phyloP scores from a whole-genome alignment of 139 green algal genomes.

The Chlamydomonas asymmetrica region DNA sequence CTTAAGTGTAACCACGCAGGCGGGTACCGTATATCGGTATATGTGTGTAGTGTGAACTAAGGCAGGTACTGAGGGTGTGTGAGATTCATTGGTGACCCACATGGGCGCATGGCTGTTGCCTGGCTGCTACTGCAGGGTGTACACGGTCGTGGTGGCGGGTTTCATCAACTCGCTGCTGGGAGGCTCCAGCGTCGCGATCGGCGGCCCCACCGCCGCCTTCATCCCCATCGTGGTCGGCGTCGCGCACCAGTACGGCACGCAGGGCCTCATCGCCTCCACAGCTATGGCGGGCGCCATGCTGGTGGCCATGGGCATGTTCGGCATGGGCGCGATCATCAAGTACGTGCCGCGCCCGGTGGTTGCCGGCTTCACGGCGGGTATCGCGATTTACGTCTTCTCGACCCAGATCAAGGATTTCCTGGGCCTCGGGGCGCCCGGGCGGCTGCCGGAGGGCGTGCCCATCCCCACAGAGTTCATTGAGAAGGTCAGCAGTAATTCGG shows the following conservation, averaged over 20 bases:
- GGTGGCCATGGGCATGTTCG: constrained; percentile 26
- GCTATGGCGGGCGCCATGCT: constrained; percentile 30
- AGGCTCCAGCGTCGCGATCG: constrained; percentile 20
- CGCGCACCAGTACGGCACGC: constrained; percentile 21
- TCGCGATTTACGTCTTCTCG: constrained; percentile 39
- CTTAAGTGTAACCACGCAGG: no score
- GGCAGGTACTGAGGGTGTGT: no score
- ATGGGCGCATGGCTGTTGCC: no score
- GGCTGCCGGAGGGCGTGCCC: constrained; percentile 20
- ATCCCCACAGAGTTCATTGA: constrained; percentile 36
- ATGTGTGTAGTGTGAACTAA: no score
- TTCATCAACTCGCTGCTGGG: constrained; percentile 24
- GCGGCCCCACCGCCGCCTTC: constrained; percentile 39
- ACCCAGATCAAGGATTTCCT: constrained; percentile 36
- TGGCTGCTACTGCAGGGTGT: constrained; percentile 21
- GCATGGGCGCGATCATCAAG: constrained; percentile 29
- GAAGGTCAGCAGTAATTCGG: no score
- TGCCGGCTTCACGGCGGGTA: constrained; percentile 36
- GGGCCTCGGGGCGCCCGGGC: constrained; percentile 28
- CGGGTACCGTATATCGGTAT: no score
- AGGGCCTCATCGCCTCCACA: constrained; percentile 23
- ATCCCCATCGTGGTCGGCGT: constrained; percentile 40
- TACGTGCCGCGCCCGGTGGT: constrained; percentile 31
- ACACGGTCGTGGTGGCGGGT: constrained; percentile 32
- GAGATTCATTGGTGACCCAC: no score